Evolutionary conservation across 176 grass and related monocot genomes (phyloP).

Genomic region (Poa pratensis): DNA sequence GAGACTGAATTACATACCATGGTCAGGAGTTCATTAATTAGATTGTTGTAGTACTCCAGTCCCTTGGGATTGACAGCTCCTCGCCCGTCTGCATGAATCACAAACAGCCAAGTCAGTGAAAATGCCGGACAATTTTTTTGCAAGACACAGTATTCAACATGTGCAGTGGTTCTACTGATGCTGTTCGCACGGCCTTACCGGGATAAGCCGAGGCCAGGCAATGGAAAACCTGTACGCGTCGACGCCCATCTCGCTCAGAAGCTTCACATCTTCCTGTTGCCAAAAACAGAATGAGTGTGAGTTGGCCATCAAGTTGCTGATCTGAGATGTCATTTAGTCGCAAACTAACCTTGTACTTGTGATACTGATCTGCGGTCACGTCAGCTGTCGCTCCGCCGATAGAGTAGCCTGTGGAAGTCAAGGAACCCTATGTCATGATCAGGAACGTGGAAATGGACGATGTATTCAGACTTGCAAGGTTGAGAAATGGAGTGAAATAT

Average conservation of each 20-base stretch:
- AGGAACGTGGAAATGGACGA: not conserved
- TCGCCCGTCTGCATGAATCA: conserved; percentile 65
- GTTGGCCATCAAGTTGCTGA: not conserved
- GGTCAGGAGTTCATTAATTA: conserved; percentile 81
- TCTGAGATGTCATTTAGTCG: not conserved
- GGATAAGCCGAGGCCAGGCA: conserved; percentile 86
- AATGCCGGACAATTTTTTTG: not conserved
- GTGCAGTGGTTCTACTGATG: not conserved
- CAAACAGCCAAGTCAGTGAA: not conserved
- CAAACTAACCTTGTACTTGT: conserved; percentile 82
- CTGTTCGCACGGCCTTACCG: conserved; percentile 45
- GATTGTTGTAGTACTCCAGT: conserved; percentile 86
- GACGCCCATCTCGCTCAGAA: conserved; percentile 71
- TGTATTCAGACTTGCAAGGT: not conserved
- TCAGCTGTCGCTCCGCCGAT: conserved; percentile 57
- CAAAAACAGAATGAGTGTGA: not conserved
- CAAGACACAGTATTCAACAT: not conserved
- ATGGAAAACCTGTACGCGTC: conserved; percentile 26
- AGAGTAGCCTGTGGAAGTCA: conserved; percentile 58
- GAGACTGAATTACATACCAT: conserved; percentile 51
- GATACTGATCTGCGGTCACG: conserved; percentile 87
- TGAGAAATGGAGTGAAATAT: not conserved
- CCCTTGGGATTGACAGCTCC: conserved; percentile 87
- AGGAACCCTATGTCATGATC: not conserved
- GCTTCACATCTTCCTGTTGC: conserved; percentile 86